Evolutionary conservation across 805 yeast genomes (phyloP).

Genomic region (Candida glaebosa): DNA sequence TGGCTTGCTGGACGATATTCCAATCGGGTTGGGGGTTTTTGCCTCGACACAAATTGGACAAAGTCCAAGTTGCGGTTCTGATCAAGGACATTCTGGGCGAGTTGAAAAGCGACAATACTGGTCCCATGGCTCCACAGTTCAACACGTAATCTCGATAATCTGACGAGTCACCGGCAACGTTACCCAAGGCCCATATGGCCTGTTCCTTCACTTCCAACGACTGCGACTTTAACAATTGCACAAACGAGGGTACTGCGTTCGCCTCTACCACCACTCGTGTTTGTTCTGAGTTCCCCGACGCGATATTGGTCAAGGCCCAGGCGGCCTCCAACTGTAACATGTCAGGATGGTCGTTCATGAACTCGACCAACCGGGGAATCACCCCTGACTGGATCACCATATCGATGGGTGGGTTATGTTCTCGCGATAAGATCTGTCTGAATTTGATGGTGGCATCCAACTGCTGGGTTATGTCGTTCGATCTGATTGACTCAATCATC

Average conservation of each 20-base stretch:
- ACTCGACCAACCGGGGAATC: constrained; percentile 84
- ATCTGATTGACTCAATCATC: constrained; percentile 77
- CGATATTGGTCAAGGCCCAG: constrained; percentile 99
- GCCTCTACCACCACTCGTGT: constrained; percentile 88
- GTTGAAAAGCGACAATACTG: constrained; percentile 74
- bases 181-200: constrained; percentile 99
- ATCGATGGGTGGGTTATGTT: constrained; percentile 94
- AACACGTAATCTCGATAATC: constrained; percentile 86
- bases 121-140: constrained; percentile 81
- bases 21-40: constrained; percentile 96
- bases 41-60: constrained; percentile 95
- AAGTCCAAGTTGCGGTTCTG: constrained; percentile 97
- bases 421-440: constrained; percentile 90
- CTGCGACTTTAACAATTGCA: constrained; percentile 71
- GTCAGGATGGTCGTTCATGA: constrained; percentile 75
- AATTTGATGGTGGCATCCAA: constrained; percentile 87
- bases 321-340: constrained; percentile 96
- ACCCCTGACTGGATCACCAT: constrained; percentile 91
- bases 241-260: constrained; percentile 91
- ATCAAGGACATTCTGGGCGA: constrained; percentile 83
- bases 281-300: constrained; percentile 88
- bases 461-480: constrained; percentile 74
- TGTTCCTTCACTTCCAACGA: constrained; percentile 94
- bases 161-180: constrained; percentile 97
- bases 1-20: constrained; percentile 78